Percentiles rank a stretch among this genome's conserved stretches.
phyloP scores from a whole-genome alignment of 495 filamentous ascomycete species.

The Amniculicola lignicola region DNA sequence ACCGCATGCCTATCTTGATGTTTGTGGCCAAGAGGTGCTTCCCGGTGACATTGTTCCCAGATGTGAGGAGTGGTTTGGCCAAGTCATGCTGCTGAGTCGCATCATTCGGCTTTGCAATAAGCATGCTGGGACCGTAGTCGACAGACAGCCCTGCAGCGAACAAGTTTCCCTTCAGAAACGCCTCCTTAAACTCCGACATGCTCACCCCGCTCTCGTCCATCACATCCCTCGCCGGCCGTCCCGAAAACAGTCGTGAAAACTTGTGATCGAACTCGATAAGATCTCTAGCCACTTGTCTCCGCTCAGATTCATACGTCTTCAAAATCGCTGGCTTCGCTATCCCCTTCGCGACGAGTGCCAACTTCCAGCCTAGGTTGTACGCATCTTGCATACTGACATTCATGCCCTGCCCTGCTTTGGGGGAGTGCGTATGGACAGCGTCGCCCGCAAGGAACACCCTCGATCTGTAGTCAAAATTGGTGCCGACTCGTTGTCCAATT shows the following conservation, averaged over 20 bases:
- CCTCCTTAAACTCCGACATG: constrained; percentile 52
- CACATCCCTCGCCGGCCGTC: constrained; percentile 48
- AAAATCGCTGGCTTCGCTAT: constrained; percentile 57
- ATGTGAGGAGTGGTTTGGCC: constrained; percentile 44
- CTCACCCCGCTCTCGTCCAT: constrained; percentile 54
- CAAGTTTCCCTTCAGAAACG: constrained; percentile 38
- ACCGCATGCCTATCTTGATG: constrained; percentile 38
- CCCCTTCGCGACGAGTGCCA: constrained; percentile 66
- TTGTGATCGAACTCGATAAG: constrained; percentile 69
- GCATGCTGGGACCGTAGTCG: constrained; percentile 39
- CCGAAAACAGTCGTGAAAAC: constrained; percentile 40
- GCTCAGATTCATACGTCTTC: constrained; percentile 69
- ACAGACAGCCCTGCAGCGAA: constrained; percentile 37
- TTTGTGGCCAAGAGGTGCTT: constrained; percentile 36
- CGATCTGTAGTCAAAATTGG: constrained; percentile 62
- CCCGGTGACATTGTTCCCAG: constrained; percentile 27
- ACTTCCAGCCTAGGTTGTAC: constrained; percentile 82
- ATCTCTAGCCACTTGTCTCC: constrained; percentile 65
- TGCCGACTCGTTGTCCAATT: constrained; percentile 70
- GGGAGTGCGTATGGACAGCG: constrained; percentile 77
- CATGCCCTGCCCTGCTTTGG: constrained; percentile 84
- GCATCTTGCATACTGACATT: constrained; percentile 81
- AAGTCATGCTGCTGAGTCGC: constrained; percentile 44
- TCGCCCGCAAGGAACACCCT: constrained; percentile 77
- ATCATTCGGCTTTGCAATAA: constrained; percentile 35